These are phyloP conservation scores for Talaromyces proteolyticus DNA, from an alignment of 495 filamentous ascomycete species.

Conservation along the genomic window DNA sequence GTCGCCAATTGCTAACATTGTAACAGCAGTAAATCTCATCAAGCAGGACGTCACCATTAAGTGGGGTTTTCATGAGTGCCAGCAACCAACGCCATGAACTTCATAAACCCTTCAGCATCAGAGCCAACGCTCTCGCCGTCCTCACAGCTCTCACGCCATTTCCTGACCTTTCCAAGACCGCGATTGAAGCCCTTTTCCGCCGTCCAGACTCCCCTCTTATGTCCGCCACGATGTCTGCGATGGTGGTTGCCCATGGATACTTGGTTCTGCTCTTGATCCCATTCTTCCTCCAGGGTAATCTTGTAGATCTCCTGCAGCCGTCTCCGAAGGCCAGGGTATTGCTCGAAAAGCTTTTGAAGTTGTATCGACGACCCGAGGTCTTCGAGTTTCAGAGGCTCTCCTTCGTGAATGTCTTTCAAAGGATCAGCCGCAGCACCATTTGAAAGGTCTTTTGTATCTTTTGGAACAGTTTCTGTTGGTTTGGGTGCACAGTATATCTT, in stretches of 20 bases:
- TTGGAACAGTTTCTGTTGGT: conserved; percentile 9
- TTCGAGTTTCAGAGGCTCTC: conserved; percentile 15
- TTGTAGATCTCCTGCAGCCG: conserved; percentile 47
- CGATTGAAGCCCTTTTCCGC: conserved; percentile 41
- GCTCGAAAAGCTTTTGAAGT: conserved; percentile 43
- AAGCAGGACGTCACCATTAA: background rate
- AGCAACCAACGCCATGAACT: conserved; percentile 31
- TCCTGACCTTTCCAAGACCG: conserved; percentile 33
- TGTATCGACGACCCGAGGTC: conserved; percentile 29
- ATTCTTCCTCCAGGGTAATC: conserved; percentile 42
- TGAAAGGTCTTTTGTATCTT: background rate
- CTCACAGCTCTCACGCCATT: conserved; percentile 32
- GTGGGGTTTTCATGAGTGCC: conserved; percentile 5
- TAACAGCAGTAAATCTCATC: background rate
- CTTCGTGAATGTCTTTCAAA: conserved; percentile 17
- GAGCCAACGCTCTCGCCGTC: conserved; percentile 28
- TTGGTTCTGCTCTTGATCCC: conserved; percentile 29
- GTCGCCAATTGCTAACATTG: no score
- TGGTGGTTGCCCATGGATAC: no score
- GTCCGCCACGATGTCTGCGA: conserved; percentile 1
- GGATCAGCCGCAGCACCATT: background rate
- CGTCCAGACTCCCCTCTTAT: conserved; percentile 34
- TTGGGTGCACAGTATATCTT: conserved; percentile 45
- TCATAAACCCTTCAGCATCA: conserved; percentile 33
- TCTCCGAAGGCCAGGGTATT: conserved; percentile 43